These are phyloP conservation scores for Yamadazyma ubonensis DNA, from an alignment of 805 yeast genomes.

Conservation along the genomic window DNA sequence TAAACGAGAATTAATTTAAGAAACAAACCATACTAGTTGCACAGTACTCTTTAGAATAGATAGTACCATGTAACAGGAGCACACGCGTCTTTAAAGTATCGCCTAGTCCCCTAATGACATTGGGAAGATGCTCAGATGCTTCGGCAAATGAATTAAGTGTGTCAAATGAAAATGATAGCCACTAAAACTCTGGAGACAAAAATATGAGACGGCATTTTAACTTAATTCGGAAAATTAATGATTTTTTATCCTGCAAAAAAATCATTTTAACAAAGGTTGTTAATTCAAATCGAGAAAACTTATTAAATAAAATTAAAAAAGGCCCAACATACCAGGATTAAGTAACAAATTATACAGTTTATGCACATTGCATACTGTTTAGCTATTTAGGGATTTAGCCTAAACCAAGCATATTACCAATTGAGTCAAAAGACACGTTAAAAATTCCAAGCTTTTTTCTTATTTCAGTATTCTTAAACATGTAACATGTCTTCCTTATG, in stretches of 20 bases:
- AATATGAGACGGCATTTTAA: not conserved
- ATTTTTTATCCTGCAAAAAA: not conserved
- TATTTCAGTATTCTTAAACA: not conserved
- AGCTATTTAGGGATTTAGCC: constrained; percentile 6
- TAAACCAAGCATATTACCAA: constrained; percentile 3
- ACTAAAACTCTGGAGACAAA: not conserved
- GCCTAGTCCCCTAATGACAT: constrained; percentile 1
- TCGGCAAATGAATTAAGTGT: not conserved
- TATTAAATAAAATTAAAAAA: not conserved
- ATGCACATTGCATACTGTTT: not conserved
- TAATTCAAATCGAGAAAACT: not conserved
- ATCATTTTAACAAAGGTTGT: not conserved
- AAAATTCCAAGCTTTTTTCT: not conserved
- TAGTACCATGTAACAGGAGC: not conserved
- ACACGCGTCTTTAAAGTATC: not conserved
- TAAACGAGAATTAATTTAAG: too few relatives aligned
- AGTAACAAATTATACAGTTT: not conserved
- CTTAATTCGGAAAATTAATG: not conserved
- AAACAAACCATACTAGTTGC: too few relatives aligned
- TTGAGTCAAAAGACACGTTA: constrained; percentile 4
- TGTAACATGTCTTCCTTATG: constrained; percentile 2
- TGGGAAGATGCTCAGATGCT: constrained; percentile 1
- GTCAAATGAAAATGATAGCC: not conserved
- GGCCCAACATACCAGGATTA: not conserved
- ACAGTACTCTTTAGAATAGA: too few relatives aligned